Percentiles rank a stretch among this genome's conserved stretches.
Evolutionary conservation across 768 basidiomycete genomes (phyloP).

Genomic region (Agaricus subrufescens): DNA sequence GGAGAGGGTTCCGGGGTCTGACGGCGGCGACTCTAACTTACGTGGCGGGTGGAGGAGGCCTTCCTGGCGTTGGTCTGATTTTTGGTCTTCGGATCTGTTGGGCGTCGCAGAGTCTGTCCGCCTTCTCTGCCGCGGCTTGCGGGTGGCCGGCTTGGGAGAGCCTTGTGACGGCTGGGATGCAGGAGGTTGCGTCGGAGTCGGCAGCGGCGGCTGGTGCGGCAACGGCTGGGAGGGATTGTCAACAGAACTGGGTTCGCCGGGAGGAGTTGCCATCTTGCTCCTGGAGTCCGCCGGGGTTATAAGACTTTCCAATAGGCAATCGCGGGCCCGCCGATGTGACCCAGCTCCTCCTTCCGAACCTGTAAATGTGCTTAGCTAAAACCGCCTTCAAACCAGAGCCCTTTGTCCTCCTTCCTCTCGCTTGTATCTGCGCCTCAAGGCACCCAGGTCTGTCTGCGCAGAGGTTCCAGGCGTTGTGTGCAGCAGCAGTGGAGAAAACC

Average conservation of each 20-base stretch:
- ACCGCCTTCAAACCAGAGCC: conserved; percentile 16
- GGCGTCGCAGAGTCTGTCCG: conserved; percentile 16
- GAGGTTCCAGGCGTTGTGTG: neutral
- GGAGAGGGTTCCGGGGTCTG: too few species aligned
- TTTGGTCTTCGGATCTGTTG: conserved; percentile 14
- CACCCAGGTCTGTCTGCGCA: neutral
- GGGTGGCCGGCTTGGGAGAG: conserved; percentile 27
- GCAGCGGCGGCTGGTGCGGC: conserved; percentile 43
- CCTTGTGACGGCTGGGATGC: conserved; percentile 39
- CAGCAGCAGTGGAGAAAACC: conserved; percentile 1
- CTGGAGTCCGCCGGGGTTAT: conserved; percentile 36
- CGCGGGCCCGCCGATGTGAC: conserved; percentile 28
- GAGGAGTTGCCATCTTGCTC: conserved; percentile 45
- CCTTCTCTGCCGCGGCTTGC: conserved; percentile 51
- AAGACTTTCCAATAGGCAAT: conserved; percentile 24
- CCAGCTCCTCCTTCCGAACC: conserved; percentile 27
- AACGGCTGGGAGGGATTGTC: conserved; percentile 33
- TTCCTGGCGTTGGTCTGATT: conserved; percentile 11
- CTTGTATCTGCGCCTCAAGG: conserved; percentile 5
- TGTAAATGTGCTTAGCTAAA: conserved; percentile 39
- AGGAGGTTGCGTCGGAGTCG: conserved; percentile 33
- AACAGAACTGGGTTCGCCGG: conserved; percentile 38
- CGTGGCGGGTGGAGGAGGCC: conserved; percentile 13
- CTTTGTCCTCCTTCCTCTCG: conserved; percentile 7
- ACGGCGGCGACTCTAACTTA: neutral